phyloP scores from a whole-genome alignment of 352 stramenopile genomes.

The Pythium sukuiense region DNA sequence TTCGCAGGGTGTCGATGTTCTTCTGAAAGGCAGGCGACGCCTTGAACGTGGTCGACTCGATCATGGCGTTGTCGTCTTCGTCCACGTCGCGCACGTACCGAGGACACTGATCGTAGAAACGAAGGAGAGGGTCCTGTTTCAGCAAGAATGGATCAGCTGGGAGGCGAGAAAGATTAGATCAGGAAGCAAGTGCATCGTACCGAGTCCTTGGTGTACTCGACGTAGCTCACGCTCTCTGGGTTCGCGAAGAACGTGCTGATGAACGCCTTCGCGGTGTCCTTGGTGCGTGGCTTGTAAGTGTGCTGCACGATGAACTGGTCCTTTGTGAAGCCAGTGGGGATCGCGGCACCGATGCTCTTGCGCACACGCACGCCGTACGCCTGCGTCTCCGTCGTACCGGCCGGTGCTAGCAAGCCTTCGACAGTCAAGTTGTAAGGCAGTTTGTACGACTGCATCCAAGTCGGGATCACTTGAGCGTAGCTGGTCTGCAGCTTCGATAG shows the following conservation, averaged over 20 bases:
- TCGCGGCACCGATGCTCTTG: conserved; percentile 5
- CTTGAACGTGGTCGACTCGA: conserved; percentile 18
- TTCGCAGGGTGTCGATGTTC: conserved; percentile 18
- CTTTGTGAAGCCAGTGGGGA: conserved; percentile 33
- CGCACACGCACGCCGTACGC: conserved; percentile 13
- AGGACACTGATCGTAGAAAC: conserved; percentile 62
- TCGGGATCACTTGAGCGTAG: conserved; percentile 36
- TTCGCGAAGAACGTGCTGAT: conserved; percentile 54
- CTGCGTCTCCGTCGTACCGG: conserved; percentile 26
- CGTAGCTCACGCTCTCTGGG: conserved; percentile 39
- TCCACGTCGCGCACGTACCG: conserved; percentile 54
- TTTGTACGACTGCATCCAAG: conserved; percentile 65
- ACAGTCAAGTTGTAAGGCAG: conserved; percentile 68
- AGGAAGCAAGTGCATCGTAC: too few species aligned
- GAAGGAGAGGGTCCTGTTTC: conserved; percentile 41
- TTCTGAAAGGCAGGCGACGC: conserved; percentile 14
- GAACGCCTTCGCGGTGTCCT: conserved; percentile 61
- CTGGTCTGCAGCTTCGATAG: conserved; percentile 39
- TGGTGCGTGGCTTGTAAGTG: conserved; percentile 52
- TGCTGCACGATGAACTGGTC: conserved; percentile 50
- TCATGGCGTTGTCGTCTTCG: conserved; percentile 31
- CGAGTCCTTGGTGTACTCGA: conserved; percentile 25
- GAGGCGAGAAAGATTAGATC: too few species aligned
- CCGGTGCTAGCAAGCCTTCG: conserved; percentile 38
- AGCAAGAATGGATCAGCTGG: background rate